These are phyloP conservation scores for Bacidia rubella DNA, from an alignment of 495 filamentous ascomycete genomes.

Conservation along the genomic window DNA sequence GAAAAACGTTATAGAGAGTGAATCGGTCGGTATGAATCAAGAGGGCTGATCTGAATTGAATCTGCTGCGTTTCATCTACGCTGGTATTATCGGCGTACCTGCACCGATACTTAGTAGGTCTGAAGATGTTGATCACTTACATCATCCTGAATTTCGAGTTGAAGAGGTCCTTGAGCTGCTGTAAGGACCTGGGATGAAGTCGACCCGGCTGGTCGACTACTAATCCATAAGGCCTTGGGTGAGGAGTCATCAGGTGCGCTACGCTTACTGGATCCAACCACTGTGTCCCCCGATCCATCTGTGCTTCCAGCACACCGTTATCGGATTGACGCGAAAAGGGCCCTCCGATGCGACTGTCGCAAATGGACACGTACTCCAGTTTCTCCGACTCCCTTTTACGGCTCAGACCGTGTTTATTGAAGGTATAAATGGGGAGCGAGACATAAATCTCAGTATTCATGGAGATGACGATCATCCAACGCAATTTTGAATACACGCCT, in stretches of 20 bases:
- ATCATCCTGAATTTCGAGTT: too few species aligned
- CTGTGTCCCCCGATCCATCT: neutral
- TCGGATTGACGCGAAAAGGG: neutral
- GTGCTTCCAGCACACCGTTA: neutral
- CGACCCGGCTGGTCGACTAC: neutral
- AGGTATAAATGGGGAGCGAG: conserved; percentile 16
- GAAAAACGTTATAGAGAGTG: too few species aligned
- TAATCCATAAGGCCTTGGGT: neutral
- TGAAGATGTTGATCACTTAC: too few species aligned
- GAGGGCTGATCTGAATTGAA: too few species aligned
- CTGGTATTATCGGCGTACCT: too few species aligned
- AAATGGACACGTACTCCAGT: conserved; percentile 13
- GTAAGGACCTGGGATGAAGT: neutral
- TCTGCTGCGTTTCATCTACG: too few species aligned
- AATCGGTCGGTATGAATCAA: too few species aligned
- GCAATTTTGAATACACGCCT: conserved; percentile 12
- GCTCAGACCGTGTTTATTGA: conserved; percentile 13
- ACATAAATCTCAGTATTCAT: conserved; percentile 9
- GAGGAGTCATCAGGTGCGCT: neutral
- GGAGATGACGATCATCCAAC: conserved; percentile 15
- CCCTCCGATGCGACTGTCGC: conserved; percentile 6
- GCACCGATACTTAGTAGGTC: too few species aligned
- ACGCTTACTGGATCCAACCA: neutral
- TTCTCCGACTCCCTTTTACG: conserved; percentile 3
- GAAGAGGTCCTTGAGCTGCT: too few species aligned